These are phyloP conservation scores for Dalechampia spathulata DNA, from an alignment of 441 rosid species.

Conservation along the genomic window DNA sequence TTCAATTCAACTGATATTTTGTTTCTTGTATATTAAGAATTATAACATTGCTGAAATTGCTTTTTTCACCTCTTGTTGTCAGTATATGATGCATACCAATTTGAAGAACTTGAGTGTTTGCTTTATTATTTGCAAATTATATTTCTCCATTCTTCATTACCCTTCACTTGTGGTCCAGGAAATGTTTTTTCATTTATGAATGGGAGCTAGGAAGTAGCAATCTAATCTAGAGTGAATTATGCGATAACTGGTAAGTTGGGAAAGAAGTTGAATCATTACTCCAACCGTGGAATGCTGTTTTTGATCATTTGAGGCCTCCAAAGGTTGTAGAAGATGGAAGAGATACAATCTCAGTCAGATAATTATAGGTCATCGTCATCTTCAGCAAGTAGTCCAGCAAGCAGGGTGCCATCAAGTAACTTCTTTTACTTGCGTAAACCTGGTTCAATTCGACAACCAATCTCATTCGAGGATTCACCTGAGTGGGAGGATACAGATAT, in stretches of 20 bases:
- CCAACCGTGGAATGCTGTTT: constrained; percentile 7
- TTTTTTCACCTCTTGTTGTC: background rate
- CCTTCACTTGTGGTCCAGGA: background rate
- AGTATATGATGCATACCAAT: background rate
- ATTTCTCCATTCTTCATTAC: background rate
- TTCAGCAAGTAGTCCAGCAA: constrained; percentile 95
- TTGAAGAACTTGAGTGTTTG: background rate
- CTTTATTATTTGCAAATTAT: background rate
- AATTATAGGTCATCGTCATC: constrained; percentile 95
- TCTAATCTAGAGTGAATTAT: background rate
- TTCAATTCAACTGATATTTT: background rate
- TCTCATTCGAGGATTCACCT: constrained; percentile 97
- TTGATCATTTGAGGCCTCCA: constrained; percentile 15
- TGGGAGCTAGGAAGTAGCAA: background rate
- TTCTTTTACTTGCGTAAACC: constrained; percentile 93
- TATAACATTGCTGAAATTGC: background rate
- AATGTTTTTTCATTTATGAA: background rate
- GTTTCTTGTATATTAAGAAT: too few species aligned
- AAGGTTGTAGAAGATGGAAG: constrained; percentile 57
- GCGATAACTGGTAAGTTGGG: constrained; percentile 4
- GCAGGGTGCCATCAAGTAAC: constrained; percentile 95
- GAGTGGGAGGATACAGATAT: constrained; percentile 95
- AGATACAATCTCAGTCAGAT: constrained; percentile 96
- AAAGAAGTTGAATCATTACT: constrained; percentile 7
- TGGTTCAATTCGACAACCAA: constrained; percentile 85